Evolutionary conservation across 2,329 filamentous ascomycete genomes (phyloP).

Genomic region (Elsinoe ampelina): DNA sequence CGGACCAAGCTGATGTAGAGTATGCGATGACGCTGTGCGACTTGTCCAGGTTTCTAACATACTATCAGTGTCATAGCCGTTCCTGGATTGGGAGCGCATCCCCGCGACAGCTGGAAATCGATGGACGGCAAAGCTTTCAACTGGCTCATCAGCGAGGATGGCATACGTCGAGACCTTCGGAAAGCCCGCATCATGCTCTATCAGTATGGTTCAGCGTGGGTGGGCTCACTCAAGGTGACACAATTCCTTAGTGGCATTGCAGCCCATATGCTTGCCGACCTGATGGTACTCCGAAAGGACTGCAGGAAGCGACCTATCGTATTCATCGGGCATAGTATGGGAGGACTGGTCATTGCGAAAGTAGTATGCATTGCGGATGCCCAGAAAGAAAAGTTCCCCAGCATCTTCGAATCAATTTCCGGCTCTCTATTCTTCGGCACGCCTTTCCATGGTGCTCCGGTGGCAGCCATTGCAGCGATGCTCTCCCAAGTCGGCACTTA

Average conservation of each 20-base stretch:
- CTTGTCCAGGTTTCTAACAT: neutral
- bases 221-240: neutral
- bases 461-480: neutral
- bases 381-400: neutral
- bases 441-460: neutral
- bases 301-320: neutral
- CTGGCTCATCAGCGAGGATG: neutral
- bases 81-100: neutral
- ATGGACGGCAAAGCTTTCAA: neutral
- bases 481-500: neutral
- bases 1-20: neutral
- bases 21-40: neutral
- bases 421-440: neutral
- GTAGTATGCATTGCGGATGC: neutral
- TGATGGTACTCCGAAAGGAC: neutral
- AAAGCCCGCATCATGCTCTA: constrained; percentile 1
- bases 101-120: neutral
- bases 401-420: neutral
- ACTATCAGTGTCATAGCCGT: neutral
- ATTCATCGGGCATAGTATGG: constrained; percentile 1
- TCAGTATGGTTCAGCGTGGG: neutral
- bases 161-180: neutral
- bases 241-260: neutral
- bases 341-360: neutral
- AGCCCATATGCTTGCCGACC: neutral